A percentile compares a stretch with the other conserved stretches of the same genome.
Evolutionary conservation across 2,329 filamentous ascomycete species (phyloP).

Genomic region (Sphaerulina vaccinii): DNA sequence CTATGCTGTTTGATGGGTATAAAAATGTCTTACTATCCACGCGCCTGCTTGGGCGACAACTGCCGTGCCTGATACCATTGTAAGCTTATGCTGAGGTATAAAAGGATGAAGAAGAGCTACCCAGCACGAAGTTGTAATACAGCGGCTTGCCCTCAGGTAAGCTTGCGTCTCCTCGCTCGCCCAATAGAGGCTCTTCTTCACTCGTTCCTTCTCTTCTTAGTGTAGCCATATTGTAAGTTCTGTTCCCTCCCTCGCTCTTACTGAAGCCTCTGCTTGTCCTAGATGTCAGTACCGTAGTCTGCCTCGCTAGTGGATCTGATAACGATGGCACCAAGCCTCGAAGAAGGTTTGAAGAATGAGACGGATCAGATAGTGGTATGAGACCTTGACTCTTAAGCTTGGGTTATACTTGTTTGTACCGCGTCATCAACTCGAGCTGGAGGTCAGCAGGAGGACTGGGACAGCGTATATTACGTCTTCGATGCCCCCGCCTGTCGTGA

Average conservation of each 20-base stretch:
- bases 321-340: neutral
- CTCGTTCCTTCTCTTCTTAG: constrained; percentile 34
- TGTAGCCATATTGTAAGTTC: constrained; percentile 7
- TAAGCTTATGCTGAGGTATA: constrained; percentile 7
- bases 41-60: constrained; percentile 76
- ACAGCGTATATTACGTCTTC: constrained; percentile 13
- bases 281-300: neutral
- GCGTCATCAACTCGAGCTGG: neutral
- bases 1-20: neutral
- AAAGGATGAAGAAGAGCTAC: constrained; percentile 48
- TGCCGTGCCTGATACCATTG: constrained; percentile 64
- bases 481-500: constrained; percentile 12
- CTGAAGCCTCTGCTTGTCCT: neutral
- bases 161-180: constrained; percentile 68
- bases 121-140: constrained; percentile 69
- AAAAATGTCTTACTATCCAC: constrained; percentile 56
- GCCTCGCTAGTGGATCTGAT: constrained; percentile 5
- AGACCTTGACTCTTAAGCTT: neutral
- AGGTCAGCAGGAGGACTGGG: neutral
- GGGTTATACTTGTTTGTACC: neutral
- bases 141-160: constrained; percentile 66
- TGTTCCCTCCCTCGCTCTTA: neutral
- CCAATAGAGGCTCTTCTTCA: constrained; percentile 71
- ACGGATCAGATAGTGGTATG: constrained; percentile 6
- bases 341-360: constrained; percentile 1